These are phyloP conservation scores for Vitis hybrid DNA, from an alignment of 177 flowering plant species.

Conservation along the genomic window DNA sequence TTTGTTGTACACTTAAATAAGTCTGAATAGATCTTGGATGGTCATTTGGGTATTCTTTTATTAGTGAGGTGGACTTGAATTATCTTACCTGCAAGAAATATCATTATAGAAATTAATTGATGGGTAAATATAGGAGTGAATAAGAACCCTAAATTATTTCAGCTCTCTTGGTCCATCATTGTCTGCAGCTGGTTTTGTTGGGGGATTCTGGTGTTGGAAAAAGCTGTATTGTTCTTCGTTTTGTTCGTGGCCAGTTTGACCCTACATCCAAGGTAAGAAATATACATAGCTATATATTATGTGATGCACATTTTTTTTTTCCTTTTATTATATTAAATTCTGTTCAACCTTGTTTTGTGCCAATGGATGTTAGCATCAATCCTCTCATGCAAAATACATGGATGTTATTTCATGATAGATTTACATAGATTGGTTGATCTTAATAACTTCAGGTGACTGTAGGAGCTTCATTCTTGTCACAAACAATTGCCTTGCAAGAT, in stretches of 20 bases:
- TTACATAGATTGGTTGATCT: conserved; percentile 3
- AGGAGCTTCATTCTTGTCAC: conserved; percentile 98
- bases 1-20: too few relatives aligned
- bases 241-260: conserved; percentile 99
- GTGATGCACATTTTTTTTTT: not conserved
- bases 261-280: conserved; percentile 91
- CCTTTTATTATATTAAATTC: not conserved
- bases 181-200: conserved; percentile 76
- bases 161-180: not conserved
- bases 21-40: not conserved
- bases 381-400: not conserved
- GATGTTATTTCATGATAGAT: not conserved
- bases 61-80: too few relatives aligned
- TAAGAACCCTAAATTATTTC: not conserved
- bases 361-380: conserved; percentile 2
- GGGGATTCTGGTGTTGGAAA: conserved; percentile 99
- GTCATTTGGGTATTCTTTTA: not conserved
- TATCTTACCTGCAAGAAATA: not conserved
- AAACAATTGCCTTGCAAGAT: conserved; percentile 96
- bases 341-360: not conserved
- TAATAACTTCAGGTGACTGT: conserved; percentile 80
- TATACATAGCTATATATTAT: not conserved
- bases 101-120: not conserved
- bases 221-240: conserved; percentile 98
- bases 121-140: not conserved